Evolutionary conservation across 1,139 yeast genomes (phyloP).

Genomic region (Magnusiomyces fungicola): DNA sequence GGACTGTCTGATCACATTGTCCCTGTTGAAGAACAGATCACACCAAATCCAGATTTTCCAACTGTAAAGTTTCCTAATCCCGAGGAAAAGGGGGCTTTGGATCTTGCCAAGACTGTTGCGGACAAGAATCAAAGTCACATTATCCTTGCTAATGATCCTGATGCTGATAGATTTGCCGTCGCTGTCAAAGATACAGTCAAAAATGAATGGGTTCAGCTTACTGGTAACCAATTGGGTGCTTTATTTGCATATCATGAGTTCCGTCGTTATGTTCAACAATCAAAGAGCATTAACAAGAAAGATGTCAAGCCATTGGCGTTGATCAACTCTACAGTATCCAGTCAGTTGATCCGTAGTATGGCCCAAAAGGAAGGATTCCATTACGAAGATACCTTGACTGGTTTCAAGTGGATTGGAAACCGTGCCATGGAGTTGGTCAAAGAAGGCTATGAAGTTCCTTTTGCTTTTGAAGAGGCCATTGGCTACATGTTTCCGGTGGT

Average conservation of each 20-base stretch:
- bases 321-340: slow-evolving; percentile 85
- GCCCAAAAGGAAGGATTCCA: slow-evolving; percentile 56
- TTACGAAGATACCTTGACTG: slow-evolving; percentile 79
- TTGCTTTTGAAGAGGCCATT: slow-evolving; percentile 92
- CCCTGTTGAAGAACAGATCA: slow-evolving; percentile 52
- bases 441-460: slow-evolving; percentile 65
- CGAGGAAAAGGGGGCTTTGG: slow-evolving; percentile 88
- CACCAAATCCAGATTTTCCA: slow-evolving; percentile 78
- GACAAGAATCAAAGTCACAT: slow-evolving; percentile 39
- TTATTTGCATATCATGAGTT: slow-evolving; percentile 65
- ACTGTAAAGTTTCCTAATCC: slow-evolving; percentile 92
- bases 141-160: slow-evolving; percentile 90
- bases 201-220: slow-evolving; percentile 64
- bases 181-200: slow-evolving; percentile 40
- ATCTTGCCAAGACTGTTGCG: slow-evolving; percentile 56
- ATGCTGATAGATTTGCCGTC: slow-evolving; percentile 86
- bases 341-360: slow-evolving; percentile 69
- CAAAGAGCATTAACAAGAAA: slow-evolving; percentile 12
- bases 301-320: slow-evolving; percentile 45
- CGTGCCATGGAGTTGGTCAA: slow-evolving; percentile 65
- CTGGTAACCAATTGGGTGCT: slow-evolving; percentile 88
- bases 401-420: slow-evolving; percentile 97
- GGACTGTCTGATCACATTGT: slow-evolving; percentile 35
- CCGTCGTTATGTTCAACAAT: slow-evolving; percentile 30
- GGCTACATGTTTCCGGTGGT: slow-evolving; percentile 88